Conservation (phyloP, 441 rosid species). For the Pelargonium cotyledonis region DNA sequence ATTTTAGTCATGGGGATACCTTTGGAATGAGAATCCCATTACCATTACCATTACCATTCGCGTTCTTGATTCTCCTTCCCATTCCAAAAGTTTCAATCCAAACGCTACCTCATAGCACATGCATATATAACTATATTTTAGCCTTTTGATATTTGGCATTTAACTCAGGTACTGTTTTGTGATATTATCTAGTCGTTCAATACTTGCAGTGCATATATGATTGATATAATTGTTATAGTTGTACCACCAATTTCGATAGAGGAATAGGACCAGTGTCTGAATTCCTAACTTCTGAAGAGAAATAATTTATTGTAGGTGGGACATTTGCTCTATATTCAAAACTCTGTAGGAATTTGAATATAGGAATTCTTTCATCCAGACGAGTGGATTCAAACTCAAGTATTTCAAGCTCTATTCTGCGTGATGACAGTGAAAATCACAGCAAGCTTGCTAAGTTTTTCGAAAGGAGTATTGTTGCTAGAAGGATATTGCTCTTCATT, state of each 20-base stretch:
- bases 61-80: too few relatives aligned
- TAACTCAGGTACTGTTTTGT: background rate
- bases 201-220: background rate
- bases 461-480: constrained; percentile 47
- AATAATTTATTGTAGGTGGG: constrained; percentile 44
- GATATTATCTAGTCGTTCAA: background rate
- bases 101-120: too few relatives aligned
- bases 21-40: too few relatives aligned
- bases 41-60: too few relatives aligned
- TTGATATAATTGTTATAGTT: background rate
- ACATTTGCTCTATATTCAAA: constrained; percentile 61
- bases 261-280: background rate
- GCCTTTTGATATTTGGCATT: background rate
- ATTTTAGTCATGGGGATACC: too few relatives aligned
- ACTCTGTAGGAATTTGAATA: constrained; percentile 51
- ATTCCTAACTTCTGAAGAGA: constrained; percentile 8
- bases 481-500: constrained; percentile 48
- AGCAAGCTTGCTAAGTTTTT: constrained; percentile 47
- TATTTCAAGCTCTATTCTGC: constrained; percentile 15
- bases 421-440: constrained; percentile 26
- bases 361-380: constrained; percentile 42
- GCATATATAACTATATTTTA: background rate
- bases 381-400: constrained; percentile 21
- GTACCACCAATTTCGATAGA: too few relatives aligned
- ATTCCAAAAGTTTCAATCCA: too few relatives aligned